Conservation (phyloP, 2,329 filamentous ascomycete genomes). For the Ascochyta koolunga region DNA sequence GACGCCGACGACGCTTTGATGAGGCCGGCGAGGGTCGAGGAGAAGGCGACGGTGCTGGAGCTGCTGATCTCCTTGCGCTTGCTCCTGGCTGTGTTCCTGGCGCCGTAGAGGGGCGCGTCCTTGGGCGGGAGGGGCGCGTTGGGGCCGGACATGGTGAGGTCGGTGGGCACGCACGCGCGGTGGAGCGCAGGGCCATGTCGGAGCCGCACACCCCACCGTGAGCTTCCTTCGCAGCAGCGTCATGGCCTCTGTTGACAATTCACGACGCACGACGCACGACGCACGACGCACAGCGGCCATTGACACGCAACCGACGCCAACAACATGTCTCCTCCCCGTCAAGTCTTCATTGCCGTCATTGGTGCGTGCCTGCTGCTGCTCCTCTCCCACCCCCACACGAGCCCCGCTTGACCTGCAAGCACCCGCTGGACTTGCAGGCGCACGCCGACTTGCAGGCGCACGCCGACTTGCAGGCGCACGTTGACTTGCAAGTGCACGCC, state of each 20-base stretch:
- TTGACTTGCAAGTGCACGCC: no score
- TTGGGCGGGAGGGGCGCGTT: slow-evolving; percentile 41
- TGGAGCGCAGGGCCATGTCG: slow-evolving; percentile 31
- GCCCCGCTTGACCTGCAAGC: no score
- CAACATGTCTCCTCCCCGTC: slow-evolving; percentile 52
- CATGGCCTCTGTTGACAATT: no score
- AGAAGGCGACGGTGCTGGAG: slow-evolving; percentile 79
- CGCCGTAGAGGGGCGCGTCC: slow-evolving; percentile 78
- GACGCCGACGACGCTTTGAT: slow-evolving; percentile 63
- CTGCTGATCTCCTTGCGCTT: slow-evolving; percentile 69
- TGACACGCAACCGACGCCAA: slow-evolving; percentile 22
- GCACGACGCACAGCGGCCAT: slow-evolving; percentile 14
- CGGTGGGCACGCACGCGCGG: slow-evolving; percentile 3
- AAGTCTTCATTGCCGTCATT: slow-evolving; percentile 56
- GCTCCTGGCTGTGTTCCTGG: slow-evolving; percentile 63
- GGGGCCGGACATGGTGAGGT: slow-evolving; percentile 6
- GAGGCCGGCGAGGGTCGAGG: slow-evolving; percentile 83
- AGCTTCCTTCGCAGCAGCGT: no score
- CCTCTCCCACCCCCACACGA: no score
- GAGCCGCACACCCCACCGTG: no score
- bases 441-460: no score
- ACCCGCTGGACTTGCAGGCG: no score
- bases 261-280: no score
- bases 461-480: no score
- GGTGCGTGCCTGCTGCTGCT: slow-evolving; percentile 38